Conservation (phyloP, 176 grass and related monocot species). For the Rhynchospora tenuis region DNA sequence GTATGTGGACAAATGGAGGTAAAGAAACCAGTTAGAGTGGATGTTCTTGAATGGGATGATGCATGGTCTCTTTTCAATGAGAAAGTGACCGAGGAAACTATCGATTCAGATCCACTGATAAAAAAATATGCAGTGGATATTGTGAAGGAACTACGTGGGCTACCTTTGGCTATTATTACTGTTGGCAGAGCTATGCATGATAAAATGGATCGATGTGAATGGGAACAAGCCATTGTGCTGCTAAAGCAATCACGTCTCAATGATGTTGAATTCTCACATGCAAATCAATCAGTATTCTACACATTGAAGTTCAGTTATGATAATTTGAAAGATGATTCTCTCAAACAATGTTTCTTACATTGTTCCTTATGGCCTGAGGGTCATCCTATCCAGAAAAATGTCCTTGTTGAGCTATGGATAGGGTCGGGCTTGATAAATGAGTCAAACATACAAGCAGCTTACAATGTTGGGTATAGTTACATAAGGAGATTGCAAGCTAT, state of each 20-base stretch:
- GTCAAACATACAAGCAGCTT: neutral
- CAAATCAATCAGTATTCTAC: slow-evolving; percentile 2
- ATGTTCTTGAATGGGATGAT: neutral
- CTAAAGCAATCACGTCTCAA: slow-evolving; percentile 27
- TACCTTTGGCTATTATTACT: slow-evolving; percentile 49
- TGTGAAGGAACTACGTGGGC: slow-evolving; percentile 27
- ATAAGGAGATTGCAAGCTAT: neutral
- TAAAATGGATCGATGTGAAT: slow-evolving; percentile 31
- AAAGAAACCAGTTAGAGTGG: neutral
- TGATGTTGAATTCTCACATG: neutral
- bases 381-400: slow-evolving; percentile 34
- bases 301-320: slow-evolving; percentile 54
- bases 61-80: slow-evolving; percentile 29
- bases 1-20: neutral
- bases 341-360: slow-evolving; percentile 38
- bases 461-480: neutral
- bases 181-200: slow-evolving; percentile 44
- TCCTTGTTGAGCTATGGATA: slow-evolving; percentile 54
- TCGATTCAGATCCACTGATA: slow-evolving; percentile 8
- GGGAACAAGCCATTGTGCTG: slow-evolving; percentile 25
- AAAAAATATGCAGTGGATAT: neutral
- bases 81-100: slow-evolving; percentile 30
- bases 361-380: slow-evolving; percentile 54
- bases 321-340: slow-evolving; percentile 26
- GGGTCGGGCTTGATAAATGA: slow-evolving; percentile 30